Base-by-base conservation (phyloP, 73 alveolate genomes). In the Symbiodinium pilosum region DNA sequence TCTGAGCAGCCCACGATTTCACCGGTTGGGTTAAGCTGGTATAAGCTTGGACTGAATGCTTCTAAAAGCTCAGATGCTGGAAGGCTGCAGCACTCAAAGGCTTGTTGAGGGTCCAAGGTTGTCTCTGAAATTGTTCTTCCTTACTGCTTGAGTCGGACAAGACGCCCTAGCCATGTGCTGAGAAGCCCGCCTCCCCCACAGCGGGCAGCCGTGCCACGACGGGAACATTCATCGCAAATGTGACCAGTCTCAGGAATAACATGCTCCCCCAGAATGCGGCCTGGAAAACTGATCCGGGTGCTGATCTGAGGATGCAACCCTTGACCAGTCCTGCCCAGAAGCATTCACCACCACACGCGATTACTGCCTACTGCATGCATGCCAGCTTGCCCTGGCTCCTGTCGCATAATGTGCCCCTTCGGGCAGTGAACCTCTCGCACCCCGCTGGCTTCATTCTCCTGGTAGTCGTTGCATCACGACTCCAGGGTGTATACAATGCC, bases 181-280 rank as follows among this genome's bases (percentile, higher is more conserved):
- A n/a, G n/a, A n/a, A n/a, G 14, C 87, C 28, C 40, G 36, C 97
- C 97, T 42, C 97, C 97, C 3, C 97, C 97, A 32, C 97, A 91
- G 41, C 97, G 97, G 6, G 97, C 97, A 5, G 97, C 97, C 20
- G 97, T 91, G 87, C 97, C 97, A 38, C 97, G 88, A 30, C 97
- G 97, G 34, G 97, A 91, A n/a, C 97, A 91, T n/a, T 91, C 97
- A 88, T 91, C 97, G 81, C 97, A 91, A 30, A 91, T 91, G 88
- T 91, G 97, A 39, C 89, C 97, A 8, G 97, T 91, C 97, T 91
- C 42, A 16, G 85, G 12, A n/a, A n/a, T n/a, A n/a, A n/a, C n/a
- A n/a, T 11, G 12, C 6, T 68, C 32, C 40, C 12, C 12, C 12
- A 68, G 83, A 26, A 68, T 38, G 30, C 36, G 9, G 36, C 40